Conservation (phyloP, 768 basidiomycete species). For the Lactifluus echinatus region DNA sequence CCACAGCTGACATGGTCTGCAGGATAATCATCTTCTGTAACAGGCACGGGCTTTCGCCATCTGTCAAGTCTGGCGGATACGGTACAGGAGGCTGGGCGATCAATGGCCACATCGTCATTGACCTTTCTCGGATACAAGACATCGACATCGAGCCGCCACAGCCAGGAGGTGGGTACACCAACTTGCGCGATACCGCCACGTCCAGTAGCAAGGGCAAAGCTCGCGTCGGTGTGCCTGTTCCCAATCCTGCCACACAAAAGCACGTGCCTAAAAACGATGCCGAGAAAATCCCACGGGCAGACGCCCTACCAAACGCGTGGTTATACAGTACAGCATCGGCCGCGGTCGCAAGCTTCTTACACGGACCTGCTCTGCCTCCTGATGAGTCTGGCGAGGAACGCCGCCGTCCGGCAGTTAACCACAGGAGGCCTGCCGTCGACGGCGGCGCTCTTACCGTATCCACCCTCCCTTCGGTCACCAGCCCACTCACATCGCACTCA, state of each 20-base stretch:
- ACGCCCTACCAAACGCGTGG: conserved; percentile 4
- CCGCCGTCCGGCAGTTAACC: conserved; percentile 24
- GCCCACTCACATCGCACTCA: background rate
- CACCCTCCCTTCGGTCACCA: background rate
- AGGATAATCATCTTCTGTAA: conserved; percentile 68
- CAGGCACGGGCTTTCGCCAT: conserved; percentile 61
- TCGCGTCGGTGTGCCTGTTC: conserved; percentile 16
- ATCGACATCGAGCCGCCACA: conserved; percentile 57
- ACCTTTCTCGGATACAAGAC: conserved; percentile 60
- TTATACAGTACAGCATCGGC: conserved; percentile 48
- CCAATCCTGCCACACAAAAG: conserved; percentile 31
- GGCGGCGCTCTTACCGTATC: background rate
- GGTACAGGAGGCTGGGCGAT: conserved; percentile 88
- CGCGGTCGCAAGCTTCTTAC: conserved; percentile 43
- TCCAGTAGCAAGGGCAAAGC: conserved; percentile 50
- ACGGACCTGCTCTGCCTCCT: conserved; percentile 29
- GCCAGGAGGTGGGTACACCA: conserved; percentile 39
- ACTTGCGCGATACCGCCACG: conserved; percentile 46
- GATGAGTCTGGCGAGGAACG: conserved; percentile 23
- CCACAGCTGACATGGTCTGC: background rate
- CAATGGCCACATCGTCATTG: conserved; percentile 78
- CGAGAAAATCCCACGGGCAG: background rate
- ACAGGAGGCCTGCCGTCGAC: conserved; percentile 16
- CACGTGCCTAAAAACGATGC: conserved; percentile 43
- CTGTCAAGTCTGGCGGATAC: conserved; percentile 85